These are phyloP conservation scores for Nakazawaea holstii DNA, from an alignment of 805 yeast genomes.

Conservation along the genomic window DNA sequence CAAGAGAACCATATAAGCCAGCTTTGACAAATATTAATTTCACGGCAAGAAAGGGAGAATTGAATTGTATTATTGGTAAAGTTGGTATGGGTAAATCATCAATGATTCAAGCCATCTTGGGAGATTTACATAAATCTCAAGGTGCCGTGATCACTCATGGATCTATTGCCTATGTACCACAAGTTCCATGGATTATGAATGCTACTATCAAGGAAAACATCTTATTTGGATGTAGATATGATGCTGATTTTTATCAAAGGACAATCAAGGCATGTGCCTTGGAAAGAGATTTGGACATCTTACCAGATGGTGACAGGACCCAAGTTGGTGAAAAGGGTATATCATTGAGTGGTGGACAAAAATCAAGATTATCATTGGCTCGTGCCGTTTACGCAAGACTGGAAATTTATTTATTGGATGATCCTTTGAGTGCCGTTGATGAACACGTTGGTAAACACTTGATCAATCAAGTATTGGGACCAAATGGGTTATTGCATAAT, in stretches of 20 bases:
- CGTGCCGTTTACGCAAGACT: constrained; percentile 93
- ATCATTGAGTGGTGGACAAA: constrained; percentile 92
- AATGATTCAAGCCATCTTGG: constrained; percentile 70
- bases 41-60: constrained; percentile 64
- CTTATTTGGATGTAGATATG: constrained; percentile 78
- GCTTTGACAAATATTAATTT: constrained; percentile 63
- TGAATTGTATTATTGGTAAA: constrained; percentile 81
- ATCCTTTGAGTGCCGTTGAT: constrained; percentile 91
- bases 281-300: constrained; percentile 62
- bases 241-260: constrained; percentile 69
- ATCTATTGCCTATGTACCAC: constrained; percentile 82
- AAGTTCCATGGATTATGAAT: constrained; percentile 93
- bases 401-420: constrained; percentile 83
- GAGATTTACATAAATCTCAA: constrained; percentile 70
- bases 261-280: constrained; percentile 88
- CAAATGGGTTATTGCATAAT: constrained; percentile 66
- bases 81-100: constrained; percentile 93
- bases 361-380: constrained; percentile 87
- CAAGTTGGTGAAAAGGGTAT: constrained; percentile 96
- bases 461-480: constrained; percentile 77
- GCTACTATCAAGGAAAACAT: constrained; percentile 86
- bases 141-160: constrained; percentile 77
- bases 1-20: constrained; percentile 65
- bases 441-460: constrained; percentile 90
- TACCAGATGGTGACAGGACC: constrained; percentile 83